Evolutionary conservation across 306 rosid genomes (phyloP).

Genomic region (Pyrus bretschneideri): DNA sequence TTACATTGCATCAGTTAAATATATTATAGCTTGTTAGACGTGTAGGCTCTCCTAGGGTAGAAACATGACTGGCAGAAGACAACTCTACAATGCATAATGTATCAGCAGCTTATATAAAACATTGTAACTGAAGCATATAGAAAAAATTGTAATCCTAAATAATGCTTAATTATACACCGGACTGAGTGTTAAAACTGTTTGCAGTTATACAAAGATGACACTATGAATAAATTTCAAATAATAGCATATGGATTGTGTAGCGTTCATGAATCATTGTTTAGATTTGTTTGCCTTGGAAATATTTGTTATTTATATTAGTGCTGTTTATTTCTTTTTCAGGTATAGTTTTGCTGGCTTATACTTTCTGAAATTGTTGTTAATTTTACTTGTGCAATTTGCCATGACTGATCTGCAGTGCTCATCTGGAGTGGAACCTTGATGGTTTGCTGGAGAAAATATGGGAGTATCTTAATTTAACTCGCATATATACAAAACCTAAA

Average conservation of each 20-base stretch:
- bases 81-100: neutral
- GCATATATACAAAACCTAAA: conserved; percentile 91
- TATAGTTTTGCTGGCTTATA: neutral
- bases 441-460: conserved; percentile 91
- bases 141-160: neutral
- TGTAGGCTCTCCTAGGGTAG: no score
- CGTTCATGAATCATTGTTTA: neutral
- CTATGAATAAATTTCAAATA: neutral
- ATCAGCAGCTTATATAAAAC: neutral
- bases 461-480: conserved; percentile 88
- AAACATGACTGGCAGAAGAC: neutral
- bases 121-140: neutral
- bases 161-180: neutral
- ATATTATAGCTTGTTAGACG: no score
- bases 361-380: neutral
- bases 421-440: conserved; percentile 98
- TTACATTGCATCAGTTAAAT: neutral
- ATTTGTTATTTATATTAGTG: neutral
- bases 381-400: conserved; percentile 10
- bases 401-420: conserved; percentile 60
- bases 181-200: neutral
- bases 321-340: neutral
- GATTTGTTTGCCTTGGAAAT: neutral
- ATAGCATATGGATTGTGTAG: neutral
- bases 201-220: neutral